A percentile compares a stretch with the other conserved stretches of the same genome.
These are phyloP conservation scores for Senna tora DNA, from an alignment of 306 rosid genomes.

Conservation along the genomic window DNA sequence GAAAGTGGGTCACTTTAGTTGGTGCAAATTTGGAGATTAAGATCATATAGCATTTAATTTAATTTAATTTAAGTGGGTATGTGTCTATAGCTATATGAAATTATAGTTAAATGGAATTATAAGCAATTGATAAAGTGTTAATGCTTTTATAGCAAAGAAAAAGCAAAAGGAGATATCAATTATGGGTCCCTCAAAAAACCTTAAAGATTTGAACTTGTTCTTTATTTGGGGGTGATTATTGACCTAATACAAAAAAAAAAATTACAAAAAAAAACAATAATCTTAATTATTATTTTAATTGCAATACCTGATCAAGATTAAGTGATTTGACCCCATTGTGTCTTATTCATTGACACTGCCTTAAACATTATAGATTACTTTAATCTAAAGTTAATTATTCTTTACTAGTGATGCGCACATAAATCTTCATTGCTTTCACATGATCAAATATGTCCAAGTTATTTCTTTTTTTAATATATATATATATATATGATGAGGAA, in stretches of 20 bases:
- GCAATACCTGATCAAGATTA: conserved; percentile 45
- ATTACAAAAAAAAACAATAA: background rate
- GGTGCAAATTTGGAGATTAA: conserved; percentile 40
- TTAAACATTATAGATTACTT: conserved; percentile 40
- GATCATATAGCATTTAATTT: conserved; percentile 28
- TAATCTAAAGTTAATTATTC: conserved; percentile 39
- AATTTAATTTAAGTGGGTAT: conserved; percentile 50
- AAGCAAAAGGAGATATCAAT: conserved; percentile 36
- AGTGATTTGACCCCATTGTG: conserved; percentile 63
- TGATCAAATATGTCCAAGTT: conserved; percentile 34
- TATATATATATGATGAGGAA: no score
- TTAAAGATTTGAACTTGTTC: conserved; percentile 43
- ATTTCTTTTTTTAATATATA: background rate
- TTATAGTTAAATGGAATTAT: conserved; percentile 49
- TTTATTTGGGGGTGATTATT: conserved; percentile 44
- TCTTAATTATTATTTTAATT: conserved; percentile 39
- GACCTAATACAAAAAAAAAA: conserved; percentile 41
- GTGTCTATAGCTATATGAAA: conserved; percentile 31
- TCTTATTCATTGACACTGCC: conserved; percentile 51
- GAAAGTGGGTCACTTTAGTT: conserved; percentile 50
- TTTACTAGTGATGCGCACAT: conserved; percentile 24
- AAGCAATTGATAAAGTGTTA: conserved; percentile 50
- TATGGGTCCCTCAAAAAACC: conserved; percentile 49
- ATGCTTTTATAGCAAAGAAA: conserved; percentile 50
- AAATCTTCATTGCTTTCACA: conserved; percentile 40